Conservation (phyloP, 192 early-diverging fungal species). For the Podila verticillata region DNA sequence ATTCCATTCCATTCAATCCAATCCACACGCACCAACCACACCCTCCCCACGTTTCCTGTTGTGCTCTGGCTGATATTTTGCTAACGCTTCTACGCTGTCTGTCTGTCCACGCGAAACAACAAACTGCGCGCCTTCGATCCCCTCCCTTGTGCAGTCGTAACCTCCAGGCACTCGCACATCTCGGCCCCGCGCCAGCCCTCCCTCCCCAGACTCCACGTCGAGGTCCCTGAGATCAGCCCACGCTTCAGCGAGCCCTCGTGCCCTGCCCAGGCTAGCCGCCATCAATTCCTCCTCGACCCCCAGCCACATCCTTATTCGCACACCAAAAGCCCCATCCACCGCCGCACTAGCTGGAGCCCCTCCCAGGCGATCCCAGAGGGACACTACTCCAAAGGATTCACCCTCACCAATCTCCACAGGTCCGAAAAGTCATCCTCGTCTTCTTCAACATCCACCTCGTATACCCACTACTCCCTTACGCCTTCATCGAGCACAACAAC, state of each 20-base stretch:
- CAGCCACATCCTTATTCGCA: neutral
- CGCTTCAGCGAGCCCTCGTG: neutral
- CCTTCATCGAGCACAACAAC: neutral
- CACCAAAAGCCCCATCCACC: neutral
- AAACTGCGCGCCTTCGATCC: neutral
- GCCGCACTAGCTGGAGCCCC: slow-evolving; percentile 41
- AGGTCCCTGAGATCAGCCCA: slow-evolving; percentile 17
- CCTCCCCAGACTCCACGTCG: slow-evolving; percentile 26
- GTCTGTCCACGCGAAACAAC: neutral
- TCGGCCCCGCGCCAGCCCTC: slow-evolving; percentile 24
- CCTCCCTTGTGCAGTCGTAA: neutral
- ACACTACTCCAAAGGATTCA: slow-evolving; percentile 49
- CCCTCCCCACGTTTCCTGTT: too few species aligned
- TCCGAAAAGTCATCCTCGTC: slow-evolving; percentile 3
- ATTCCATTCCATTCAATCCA: too few species aligned
- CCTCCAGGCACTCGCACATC: slow-evolving; percentile 5
- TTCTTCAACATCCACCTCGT: neutral
- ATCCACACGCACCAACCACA: too few species aligned
- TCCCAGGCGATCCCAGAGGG: slow-evolving; percentile 40
- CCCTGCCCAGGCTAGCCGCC: neutral
- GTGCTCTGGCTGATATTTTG: too few species aligned
- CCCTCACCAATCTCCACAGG: slow-evolving; percentile 33
- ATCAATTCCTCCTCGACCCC: neutral
- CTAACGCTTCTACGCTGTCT: neutral
- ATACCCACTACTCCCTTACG: neutral